These are phyloP conservation scores for Trichocomaceae sp. DNA, from an alignment of 2,329 filamentous ascomycete species.

Conservation along the genomic window DNA sequence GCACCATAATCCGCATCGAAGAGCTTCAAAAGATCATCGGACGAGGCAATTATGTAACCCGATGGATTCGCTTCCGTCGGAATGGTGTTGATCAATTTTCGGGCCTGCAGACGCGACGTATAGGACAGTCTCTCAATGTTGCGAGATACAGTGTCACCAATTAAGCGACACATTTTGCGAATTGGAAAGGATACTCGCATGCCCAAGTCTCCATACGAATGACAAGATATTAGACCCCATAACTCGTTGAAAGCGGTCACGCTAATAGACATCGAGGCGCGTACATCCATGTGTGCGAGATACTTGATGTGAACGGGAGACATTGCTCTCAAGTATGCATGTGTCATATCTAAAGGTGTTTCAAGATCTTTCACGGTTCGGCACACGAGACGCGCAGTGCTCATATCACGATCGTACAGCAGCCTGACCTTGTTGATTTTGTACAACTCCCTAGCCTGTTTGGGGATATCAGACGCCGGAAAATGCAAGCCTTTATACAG, in stretches of 20 bases:
- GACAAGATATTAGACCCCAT: conserved; percentile 83
- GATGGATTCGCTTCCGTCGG: conserved; percentile 76
- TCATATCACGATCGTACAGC: conserved; percentile 74
- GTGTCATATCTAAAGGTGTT: conserved; percentile 71
- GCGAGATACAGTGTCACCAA: conserved; percentile 76
- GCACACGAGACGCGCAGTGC: conserved; percentile 76
- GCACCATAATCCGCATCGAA: conserved; percentile 86
- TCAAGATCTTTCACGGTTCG: conserved; percentile 67
- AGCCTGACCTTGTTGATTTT: conserved; percentile 84
- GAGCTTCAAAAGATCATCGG: conserved; percentile 72
- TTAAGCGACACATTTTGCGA: conserved; percentile 81
- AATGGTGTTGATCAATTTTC: conserved; percentile 80
- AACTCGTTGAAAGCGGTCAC: conserved; percentile 79
- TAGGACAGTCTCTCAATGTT: conserved; percentile 87
- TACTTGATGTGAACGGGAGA: conserved; percentile 88
- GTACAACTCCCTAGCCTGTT: conserved; percentile 81
- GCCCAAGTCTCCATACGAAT: conserved; percentile 67
- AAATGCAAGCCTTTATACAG: conserved; percentile 84
- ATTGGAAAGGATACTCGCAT: conserved; percentile 93
- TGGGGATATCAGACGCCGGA: conserved; percentile 78
- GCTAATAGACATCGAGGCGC: conserved; percentile 92
- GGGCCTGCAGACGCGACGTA: conserved; percentile 72
- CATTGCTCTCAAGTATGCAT: conserved; percentile 80
- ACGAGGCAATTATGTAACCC: conserved; percentile 84
- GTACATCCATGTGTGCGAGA: conserved; percentile 77